phyloP scores from a whole-genome alignment of 345 rosid genomes.

The Acer yangbiense region DNA sequence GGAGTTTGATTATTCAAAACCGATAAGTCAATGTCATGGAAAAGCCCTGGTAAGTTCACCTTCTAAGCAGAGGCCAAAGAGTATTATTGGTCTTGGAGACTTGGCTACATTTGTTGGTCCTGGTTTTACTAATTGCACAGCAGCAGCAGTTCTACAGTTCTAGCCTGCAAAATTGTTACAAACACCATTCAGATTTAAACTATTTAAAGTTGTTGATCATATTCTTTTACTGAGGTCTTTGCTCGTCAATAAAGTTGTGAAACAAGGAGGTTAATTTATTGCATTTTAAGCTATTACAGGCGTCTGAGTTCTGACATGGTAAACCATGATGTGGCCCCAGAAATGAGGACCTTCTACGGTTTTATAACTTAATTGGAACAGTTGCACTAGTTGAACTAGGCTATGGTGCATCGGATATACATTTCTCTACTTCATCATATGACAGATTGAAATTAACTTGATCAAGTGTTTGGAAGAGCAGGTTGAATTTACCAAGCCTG shows the following conservation, averaged over 20 bases:
- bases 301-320: background rate
- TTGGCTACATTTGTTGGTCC: background rate
- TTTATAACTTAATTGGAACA: background rate
- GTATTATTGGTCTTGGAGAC: background rate
- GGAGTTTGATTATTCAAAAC: constrained; percentile 77
- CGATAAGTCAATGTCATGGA: constrained; percentile 62
- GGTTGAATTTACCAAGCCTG: constrained; percentile 63
- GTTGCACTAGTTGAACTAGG: background rate
- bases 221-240: too few species aligned
- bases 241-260: background rate
- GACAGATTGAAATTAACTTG: background rate
- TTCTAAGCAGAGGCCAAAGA: background rate
- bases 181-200: background rate
- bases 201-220: background rate
- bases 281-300: background rate
- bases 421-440: background rate
- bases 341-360: background rate
- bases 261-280: background rate
- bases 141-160: background rate
- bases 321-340: background rate
- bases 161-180: background rate
- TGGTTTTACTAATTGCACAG: background rate
- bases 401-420: background rate
- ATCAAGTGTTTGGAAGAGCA: constrained; percentile 19
- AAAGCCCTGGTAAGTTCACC: constrained; percentile 55